A percentile compares a stretch with the other conserved stretches of the same genome.
These are phyloP conservation scores for Pichia cephalocereana DNA, from an alignment of 805 yeast genomes.

Conservation along the genomic window DNA sequence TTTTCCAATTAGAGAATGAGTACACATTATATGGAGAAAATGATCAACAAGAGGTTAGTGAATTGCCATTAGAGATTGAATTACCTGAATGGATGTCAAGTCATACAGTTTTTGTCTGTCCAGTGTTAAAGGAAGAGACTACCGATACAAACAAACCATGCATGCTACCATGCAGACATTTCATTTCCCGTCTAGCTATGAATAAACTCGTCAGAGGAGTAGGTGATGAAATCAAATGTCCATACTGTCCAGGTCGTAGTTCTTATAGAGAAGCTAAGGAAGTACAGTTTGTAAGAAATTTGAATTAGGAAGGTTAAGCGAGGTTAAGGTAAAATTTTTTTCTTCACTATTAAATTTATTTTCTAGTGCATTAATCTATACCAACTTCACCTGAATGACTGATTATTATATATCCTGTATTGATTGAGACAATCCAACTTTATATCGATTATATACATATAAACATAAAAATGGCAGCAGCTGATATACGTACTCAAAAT, in stretches of 20 bases:
- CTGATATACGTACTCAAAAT: background rate
- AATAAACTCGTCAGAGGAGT: constrained; percentile 32
- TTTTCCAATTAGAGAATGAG: background rate
- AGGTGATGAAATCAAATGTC: constrained; percentile 42
- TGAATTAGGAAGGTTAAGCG: background rate
- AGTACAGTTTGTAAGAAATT: constrained; percentile 1
- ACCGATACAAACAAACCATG: constrained; percentile 50
- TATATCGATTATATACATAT: background rate
- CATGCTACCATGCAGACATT: constrained; percentile 32
- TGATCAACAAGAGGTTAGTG: constrained; percentile 17
- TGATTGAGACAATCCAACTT: too few relatives aligned
- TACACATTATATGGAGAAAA: too few relatives aligned
- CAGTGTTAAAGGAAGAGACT: constrained; percentile 56
- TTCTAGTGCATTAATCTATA: too few relatives aligned
- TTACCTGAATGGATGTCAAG: constrained; percentile 9
- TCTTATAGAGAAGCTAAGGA: background rate
- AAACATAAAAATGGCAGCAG: background rate
- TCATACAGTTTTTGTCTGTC: constrained; percentile 52
- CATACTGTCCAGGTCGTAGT: constrained; percentile 55
- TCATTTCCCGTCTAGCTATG: constrained; percentile 47
- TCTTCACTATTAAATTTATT: too few relatives aligned
- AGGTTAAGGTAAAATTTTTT: too few relatives aligned
- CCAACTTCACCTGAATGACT: too few relatives aligned
- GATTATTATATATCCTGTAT: too few relatives aligned
- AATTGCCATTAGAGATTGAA: constrained; percentile 26